These are phyloP conservation scores for Buddleja alternifolia DNA, from an alignment of 257 asterid genomes.

Conservation along the genomic window DNA sequence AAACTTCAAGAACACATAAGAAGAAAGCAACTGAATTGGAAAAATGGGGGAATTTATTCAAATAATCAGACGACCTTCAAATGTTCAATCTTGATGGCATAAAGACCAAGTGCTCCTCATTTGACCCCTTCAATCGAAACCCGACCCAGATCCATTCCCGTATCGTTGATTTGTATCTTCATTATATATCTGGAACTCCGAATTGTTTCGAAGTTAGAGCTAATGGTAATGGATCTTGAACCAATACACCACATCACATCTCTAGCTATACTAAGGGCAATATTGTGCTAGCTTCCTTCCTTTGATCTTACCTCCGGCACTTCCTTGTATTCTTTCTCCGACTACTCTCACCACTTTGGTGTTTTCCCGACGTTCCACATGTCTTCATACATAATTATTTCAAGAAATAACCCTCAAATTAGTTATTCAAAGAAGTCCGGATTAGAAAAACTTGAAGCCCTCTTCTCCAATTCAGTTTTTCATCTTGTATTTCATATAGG, in stretches of 20 bases:
- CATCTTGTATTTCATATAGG: too few species aligned
- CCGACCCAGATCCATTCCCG: too few species aligned
- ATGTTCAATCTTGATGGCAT: neutral
- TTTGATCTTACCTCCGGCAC: conserved; percentile 32
- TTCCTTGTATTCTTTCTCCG: conserved; percentile 42
- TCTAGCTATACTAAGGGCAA: too few species aligned
- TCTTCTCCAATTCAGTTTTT: too few species aligned
- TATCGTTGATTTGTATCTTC: too few species aligned
- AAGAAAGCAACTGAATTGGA: neutral
- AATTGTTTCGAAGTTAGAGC: neutral
- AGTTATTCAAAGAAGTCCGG: too few species aligned
- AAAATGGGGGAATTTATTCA: neutral
- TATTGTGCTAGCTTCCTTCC: too few species aligned
- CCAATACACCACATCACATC: too few species aligned
- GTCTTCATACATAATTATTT: conserved; percentile 23
- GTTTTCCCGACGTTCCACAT: conserved; percentile 42
- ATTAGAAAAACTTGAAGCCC: too few species aligned
- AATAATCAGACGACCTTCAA: neutral
- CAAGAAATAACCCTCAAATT: too few species aligned
- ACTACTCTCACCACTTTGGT: conserved; percentile 39
- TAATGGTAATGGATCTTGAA: neutral
- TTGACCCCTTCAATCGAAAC: neutral
- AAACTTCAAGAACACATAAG: neutral
- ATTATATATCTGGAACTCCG: neutral
- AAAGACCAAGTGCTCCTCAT: too few species aligned